These are phyloP conservation scores for Sphaerulina vaccinii DNA, from an alignment of 2,329 filamentous ascomycete genomes.

Conservation along the genomic window DNA sequence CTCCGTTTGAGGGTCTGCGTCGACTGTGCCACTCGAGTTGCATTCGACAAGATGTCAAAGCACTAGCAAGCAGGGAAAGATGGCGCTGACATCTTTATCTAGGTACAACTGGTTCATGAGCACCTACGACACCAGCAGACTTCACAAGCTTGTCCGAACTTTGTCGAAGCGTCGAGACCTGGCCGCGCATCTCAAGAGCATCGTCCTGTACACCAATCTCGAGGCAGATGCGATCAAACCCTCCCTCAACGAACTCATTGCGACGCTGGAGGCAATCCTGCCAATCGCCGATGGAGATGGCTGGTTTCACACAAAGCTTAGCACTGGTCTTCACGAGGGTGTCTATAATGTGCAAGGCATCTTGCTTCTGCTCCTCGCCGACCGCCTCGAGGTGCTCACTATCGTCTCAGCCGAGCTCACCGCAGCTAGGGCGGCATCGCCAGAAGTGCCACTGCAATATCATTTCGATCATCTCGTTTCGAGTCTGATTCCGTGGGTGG, in stretches of 20 bases:
- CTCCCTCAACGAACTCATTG: background rate
- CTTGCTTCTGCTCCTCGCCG: slow-evolving; percentile 4
- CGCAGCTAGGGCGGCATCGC: background rate
- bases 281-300: background rate
- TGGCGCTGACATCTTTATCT: too few relatives aligned
- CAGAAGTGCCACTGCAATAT: background rate
- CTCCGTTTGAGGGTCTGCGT: too few relatives aligned
- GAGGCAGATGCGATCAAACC: background rate
- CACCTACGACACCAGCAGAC: background rate
- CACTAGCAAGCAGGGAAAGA: too few relatives aligned
- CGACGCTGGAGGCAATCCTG: background rate
- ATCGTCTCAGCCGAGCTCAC: background rate
- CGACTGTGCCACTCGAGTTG: too few relatives aligned
- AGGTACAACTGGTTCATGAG: background rate
- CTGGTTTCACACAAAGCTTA: background rate
- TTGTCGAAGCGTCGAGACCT: background rate
- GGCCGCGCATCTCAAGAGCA: slow-evolving; percentile 1
- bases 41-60: too few relatives aligned
- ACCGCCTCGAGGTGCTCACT: background rate
- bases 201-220: background rate
- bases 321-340: background rate
- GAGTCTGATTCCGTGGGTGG: too few relatives aligned
- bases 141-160: slow-evolving; percentile 2
- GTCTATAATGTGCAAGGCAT: background rate
- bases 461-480: too few relatives aligned